These are phyloP conservation scores for Brasenia schreberi DNA, from an alignment of 164 flowering plant species.

Conservation along the genomic window DNA sequence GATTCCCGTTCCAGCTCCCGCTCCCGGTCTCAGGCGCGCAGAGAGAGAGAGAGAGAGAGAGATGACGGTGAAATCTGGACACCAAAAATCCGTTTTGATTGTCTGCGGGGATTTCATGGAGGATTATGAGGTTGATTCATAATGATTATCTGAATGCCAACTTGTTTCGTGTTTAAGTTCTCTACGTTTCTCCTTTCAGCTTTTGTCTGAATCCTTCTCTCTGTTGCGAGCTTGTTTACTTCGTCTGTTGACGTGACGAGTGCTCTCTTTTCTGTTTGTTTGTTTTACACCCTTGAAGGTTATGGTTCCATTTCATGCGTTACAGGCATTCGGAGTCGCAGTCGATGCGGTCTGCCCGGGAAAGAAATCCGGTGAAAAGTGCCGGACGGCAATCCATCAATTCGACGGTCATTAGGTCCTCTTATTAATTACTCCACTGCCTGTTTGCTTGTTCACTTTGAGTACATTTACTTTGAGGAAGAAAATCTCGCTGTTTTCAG, in stretches of 20 bases:
- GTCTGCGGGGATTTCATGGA: constrained; percentile 92
- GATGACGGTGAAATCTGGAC: neutral
- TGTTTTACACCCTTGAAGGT: constrained; percentile 25
- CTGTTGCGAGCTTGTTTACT: neutral
- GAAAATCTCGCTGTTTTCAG: too few relatives aligned
- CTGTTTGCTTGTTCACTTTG: too few relatives aligned
- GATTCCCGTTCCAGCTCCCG: too few relatives aligned
- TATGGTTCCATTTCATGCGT: constrained; percentile 95
- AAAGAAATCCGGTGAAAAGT: constrained; percentile 76
- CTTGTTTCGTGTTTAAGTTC: neutral
- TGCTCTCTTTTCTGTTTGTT: neutral
- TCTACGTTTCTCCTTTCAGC: neutral
- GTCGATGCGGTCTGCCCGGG: constrained; percentile 94
- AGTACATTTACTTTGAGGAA: too few relatives aligned
- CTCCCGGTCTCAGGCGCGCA: too few relatives aligned
- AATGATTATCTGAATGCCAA: neutral
- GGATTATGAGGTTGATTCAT: constrained; percentile 61
- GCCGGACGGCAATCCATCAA: constrained; percentile 77
- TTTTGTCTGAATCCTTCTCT: neutral
- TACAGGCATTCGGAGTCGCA: constrained; percentile 67
- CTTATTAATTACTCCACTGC: too few relatives aligned
- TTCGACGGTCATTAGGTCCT: constrained; percentile 7
- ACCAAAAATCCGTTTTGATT: constrained; percentile 41
- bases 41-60: neutral
- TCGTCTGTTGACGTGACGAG: neutral